phyloP scores from a whole-genome alignment of 805 yeast genomes.

The Nakazawaea pomicola region DNA sequence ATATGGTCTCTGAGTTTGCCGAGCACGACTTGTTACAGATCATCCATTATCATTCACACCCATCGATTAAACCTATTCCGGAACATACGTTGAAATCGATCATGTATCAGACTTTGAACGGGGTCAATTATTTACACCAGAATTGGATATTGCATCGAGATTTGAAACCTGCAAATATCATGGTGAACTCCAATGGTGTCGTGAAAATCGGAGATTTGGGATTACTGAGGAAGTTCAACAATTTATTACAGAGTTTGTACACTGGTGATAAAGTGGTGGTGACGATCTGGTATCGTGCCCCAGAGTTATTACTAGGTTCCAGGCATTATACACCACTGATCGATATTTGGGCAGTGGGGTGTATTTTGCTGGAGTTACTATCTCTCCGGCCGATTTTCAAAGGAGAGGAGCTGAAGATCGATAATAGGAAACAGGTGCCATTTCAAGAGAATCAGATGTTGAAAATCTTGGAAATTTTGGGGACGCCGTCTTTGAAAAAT shows the following conservation, averaged over 20 bases:
- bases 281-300: conserved; percentile 96
- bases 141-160: conserved; percentile 97
- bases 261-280: conserved; percentile 95
- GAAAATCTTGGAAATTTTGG: conserved; percentile 88
- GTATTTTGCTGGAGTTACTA: conserved; percentile 86
- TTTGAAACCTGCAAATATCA: conserved; percentile 94
- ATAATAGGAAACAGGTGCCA: conserved; percentile 87
- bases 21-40: conserved; percentile 94
- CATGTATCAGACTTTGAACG: conserved; percentile 88
- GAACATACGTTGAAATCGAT: conserved; percentile 75
- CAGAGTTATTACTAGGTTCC: conserved; percentile 85
- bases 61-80: conserved; percentile 75
- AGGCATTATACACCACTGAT: conserved; percentile 90
- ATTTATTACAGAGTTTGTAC: conserved; percentile 80
- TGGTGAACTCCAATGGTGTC: conserved; percentile 87
- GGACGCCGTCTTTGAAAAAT: conserved; percentile 71
- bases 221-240: conserved; percentile 79
- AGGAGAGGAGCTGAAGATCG: conserved; percentile 97
- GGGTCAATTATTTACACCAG: conserved; percentile 86
- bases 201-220: conserved; percentile 96
- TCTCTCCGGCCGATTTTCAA: conserved; percentile 91
- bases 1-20: conserved; percentile 93
- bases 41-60: conserved; percentile 91
- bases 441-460: conserved; percentile 91
- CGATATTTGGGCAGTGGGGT: conserved; percentile 94